These are phyloP conservation scores for Arachis hypogaea DNA, from an alignment of 306 rosid genomes.

Conservation along the genomic window DNA sequence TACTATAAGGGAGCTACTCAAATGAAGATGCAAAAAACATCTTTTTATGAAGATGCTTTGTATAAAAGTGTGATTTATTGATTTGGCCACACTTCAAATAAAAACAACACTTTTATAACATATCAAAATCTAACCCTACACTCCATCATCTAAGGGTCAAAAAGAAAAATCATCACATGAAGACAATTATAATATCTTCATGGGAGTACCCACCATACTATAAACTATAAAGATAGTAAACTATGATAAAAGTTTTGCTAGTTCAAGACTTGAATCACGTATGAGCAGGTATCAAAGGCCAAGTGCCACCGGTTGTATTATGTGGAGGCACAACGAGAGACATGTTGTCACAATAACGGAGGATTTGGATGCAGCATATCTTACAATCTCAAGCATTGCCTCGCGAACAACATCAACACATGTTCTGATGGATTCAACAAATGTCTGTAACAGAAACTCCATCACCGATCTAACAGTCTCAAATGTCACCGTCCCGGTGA, in stretches of 20 bases:
- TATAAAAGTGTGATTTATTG: too few species aligned
- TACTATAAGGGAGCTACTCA: too few species aligned
- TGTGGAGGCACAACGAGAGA: conserved; percentile 61
- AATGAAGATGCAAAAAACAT: too few species aligned
- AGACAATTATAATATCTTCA: too few species aligned
- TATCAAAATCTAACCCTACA: too few species aligned
- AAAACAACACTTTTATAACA: too few species aligned
- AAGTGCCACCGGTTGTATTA: conserved; percentile 48
- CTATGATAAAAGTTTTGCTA: not conserved
- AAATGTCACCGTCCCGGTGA: conserved; percentile 69
- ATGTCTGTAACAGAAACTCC: conserved; percentile 59
- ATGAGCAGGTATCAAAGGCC: conserved; percentile 60
- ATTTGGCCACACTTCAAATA: too few species aligned
- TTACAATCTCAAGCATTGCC: conserved; percentile 59
- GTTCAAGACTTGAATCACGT: conserved; percentile 9
- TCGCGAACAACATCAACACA: conserved; percentile 51
- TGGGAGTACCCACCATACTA: too few species aligned
- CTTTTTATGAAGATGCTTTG: too few species aligned
- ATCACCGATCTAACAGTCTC: conserved; percentile 75
- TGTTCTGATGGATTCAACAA: conserved; percentile 51
- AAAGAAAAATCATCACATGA: too few species aligned
- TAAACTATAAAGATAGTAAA: conserved; percentile 33
- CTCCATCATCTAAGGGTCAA: too few species aligned
- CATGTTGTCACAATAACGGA: conserved; percentile 59
- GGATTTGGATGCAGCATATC: conserved; percentile 60